These are phyloP conservation scores for Phytophthora pistaciae DNA, from an alignment of 352 stramenopile species.

Conservation along the genomic window DNA sequence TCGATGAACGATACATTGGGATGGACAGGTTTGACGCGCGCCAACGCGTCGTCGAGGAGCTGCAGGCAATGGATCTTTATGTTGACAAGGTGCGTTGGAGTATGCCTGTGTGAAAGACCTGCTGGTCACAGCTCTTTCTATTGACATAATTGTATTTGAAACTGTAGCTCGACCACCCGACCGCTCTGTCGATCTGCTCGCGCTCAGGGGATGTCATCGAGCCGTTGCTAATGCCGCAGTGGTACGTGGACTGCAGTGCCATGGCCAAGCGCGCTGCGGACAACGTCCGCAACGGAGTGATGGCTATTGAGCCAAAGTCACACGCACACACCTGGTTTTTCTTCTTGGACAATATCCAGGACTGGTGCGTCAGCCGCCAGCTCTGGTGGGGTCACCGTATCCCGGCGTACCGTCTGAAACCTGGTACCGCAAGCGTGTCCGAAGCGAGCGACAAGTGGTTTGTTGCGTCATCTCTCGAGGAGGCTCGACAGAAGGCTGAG, in stretches of 20 bases:
- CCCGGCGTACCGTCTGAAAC: constrained; percentile 94
- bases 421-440: constrained; percentile 9
- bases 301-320: constrained; percentile 95
- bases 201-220: constrained; percentile 99
- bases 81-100: constrained; percentile 93
- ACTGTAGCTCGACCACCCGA: constrained; percentile 75
- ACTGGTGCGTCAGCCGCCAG: constrained; percentile 99
- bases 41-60: constrained; percentile 91
- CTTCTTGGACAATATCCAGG: constrained; percentile 99
- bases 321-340: constrained; percentile 97
- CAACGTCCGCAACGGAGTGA: constrained; percentile 94
- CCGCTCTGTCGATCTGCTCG: constrained; percentile 95
- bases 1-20: constrained; percentile 90
- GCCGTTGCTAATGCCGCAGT: constrained; percentile 99
- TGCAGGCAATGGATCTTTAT: constrained; percentile 89
- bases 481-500: constrained; percentile 92
- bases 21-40: constrained; percentile 97
- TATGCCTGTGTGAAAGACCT: not conserved
- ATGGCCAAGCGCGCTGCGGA: constrained; percentile 96
- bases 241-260: constrained; percentile 97
- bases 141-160: too few species aligned
- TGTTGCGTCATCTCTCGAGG: constrained; percentile 92
- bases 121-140: too few species aligned
- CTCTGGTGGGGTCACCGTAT: constrained; percentile 99
- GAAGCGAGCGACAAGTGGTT: constrained; percentile 91